These are phyloP conservation scores for Telfairia occidentalis DNA, from an alignment of 331 rosid genomes.

Conservation along the genomic window DNA sequence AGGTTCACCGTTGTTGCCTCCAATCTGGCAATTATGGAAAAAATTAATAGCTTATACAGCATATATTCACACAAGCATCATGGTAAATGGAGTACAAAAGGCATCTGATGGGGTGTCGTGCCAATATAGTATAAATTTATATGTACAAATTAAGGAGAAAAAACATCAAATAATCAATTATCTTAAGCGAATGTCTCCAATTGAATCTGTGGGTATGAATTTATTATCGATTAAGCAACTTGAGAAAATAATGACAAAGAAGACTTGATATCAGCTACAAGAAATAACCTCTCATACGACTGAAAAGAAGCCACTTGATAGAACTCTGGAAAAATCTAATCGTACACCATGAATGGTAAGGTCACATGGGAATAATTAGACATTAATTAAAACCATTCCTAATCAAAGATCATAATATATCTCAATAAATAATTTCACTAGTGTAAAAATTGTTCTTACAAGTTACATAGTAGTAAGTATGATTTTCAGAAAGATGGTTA, in stretches of 20 bases:
- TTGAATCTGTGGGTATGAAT: not conserved
- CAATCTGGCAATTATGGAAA: conserved; percentile 43
- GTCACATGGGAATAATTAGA: too few relatives aligned
- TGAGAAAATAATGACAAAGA: not conserved
- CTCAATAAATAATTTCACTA: too few relatives aligned
- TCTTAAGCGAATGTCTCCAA: not conserved
- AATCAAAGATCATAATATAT: too few relatives aligned
- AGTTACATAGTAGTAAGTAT: too few relatives aligned
- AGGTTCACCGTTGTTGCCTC: conserved; percentile 51
- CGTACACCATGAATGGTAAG: too few relatives aligned
- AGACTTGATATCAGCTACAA: not conserved
- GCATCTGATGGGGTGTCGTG: not conserved
- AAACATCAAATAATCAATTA: not conserved
- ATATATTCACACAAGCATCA: not conserved
- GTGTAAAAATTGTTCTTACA: too few relatives aligned
- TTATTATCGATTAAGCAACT: not conserved
- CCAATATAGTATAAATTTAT: not conserved
- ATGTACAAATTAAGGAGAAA: not conserved
- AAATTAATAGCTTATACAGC: not conserved
- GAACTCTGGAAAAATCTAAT: not conserved
- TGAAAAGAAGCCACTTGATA: not conserved
- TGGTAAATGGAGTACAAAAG: not conserved
- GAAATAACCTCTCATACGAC: not conserved
- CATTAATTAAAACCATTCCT: too few relatives aligned
- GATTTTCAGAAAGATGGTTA: too few relatives aligned